These are phyloP conservation scores for Salmacisia buchloeana DNA, from an alignment of 1,284 basidiomycete genomes.

Conservation along the genomic window DNA sequence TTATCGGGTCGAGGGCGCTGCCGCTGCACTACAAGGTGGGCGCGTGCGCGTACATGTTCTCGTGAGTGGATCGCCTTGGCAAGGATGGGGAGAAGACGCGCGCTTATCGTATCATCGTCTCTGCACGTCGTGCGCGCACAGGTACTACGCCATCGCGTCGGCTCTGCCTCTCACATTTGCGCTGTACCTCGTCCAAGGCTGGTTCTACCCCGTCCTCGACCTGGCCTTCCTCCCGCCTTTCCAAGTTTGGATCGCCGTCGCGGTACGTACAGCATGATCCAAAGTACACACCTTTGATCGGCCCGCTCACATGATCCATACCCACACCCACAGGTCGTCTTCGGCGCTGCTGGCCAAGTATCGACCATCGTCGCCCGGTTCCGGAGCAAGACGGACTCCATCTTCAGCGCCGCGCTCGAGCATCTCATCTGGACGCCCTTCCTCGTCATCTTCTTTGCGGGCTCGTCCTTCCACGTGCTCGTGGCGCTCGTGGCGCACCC, in stretches of 20 bases:
- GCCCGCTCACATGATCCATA: no score
- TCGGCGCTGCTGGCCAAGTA: slow-evolving; percentile 67
- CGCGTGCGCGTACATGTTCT: slow-evolving; percentile 64
- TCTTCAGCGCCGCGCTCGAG: slow-evolving; percentile 60
- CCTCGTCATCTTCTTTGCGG: slow-evolving; percentile 34
- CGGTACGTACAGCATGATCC: slow-evolving; percentile 32
- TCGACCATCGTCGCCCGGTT: slow-evolving; percentile 69
- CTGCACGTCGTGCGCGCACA: slow-evolving; percentile 58
- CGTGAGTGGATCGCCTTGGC: no score
- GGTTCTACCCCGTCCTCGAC: slow-evolving; percentile 62
- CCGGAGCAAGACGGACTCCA: slow-evolving; percentile 62
- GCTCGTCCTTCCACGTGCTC: slow-evolving; percentile 54
- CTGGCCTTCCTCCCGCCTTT: slow-evolving; percentile 58
- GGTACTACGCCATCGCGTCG: slow-evolving; percentile 75
- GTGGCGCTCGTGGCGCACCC: slow-evolving; percentile 71
- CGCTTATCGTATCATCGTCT: background rate
- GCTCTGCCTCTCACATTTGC: slow-evolving; percentile 62
- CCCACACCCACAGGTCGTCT: slow-evolving; percentile 57
- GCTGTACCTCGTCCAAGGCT: slow-evolving; percentile 69
- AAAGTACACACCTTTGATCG: background rate
- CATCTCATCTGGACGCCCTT: slow-evolving; percentile 72
- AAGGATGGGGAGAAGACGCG: no score
- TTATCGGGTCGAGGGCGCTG: slow-evolving; percentile 63
- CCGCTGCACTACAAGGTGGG: slow-evolving; percentile 68
- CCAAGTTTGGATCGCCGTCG: slow-evolving; percentile 70